phyloP scores from a whole-genome alignment of 2,329 filamentous ascomycete genomes.

The Lasiodiplodia gonubiensis region DNA sequence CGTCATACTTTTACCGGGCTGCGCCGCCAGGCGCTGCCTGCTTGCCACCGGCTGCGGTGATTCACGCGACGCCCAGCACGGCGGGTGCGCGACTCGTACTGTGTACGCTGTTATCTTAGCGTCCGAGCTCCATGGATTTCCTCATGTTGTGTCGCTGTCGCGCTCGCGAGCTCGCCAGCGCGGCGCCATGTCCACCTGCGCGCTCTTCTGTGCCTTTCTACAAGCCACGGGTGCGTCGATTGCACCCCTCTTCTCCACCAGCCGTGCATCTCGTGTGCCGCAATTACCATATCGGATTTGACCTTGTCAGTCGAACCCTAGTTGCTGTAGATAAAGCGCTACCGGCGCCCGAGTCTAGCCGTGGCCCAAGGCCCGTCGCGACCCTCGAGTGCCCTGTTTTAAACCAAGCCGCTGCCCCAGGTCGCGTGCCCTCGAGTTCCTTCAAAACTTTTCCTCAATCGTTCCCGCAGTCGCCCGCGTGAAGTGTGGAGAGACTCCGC shows the following conservation, averaged over 20 bases:
- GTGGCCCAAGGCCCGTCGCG: conserved; percentile 19
- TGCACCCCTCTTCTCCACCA: neutral
- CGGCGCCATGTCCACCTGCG: neutral
- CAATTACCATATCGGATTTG: conserved; percentile 22
- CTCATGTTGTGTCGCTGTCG: conserved; percentile 10
- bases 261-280: conserved; percentile 4
- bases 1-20: neutral
- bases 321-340: conserved; percentile 20
- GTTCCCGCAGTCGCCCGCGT: neutral
- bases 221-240: neutral
- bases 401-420: conserved; percentile 16
- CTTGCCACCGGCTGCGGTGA: conserved; percentile 10
- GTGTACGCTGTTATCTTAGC: neutral
- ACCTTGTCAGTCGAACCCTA: conserved; percentile 4
- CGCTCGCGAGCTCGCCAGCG: conserved; percentile 3
- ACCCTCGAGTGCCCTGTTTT: conserved; percentile 10
- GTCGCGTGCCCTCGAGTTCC: conserved; percentile 14
- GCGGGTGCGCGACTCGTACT: conserved; percentile 5
- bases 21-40: conserved; percentile 4
- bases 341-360: conserved; percentile 26
- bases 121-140: neutral
- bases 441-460: neutral
- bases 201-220: conserved; percentile 13
- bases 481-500: conserved; percentile 1
- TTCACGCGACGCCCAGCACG: neutral